Evolutionary conservation across 805 yeast species (phyloP).

Genomic region (Pichia cabralensis): DNA sequence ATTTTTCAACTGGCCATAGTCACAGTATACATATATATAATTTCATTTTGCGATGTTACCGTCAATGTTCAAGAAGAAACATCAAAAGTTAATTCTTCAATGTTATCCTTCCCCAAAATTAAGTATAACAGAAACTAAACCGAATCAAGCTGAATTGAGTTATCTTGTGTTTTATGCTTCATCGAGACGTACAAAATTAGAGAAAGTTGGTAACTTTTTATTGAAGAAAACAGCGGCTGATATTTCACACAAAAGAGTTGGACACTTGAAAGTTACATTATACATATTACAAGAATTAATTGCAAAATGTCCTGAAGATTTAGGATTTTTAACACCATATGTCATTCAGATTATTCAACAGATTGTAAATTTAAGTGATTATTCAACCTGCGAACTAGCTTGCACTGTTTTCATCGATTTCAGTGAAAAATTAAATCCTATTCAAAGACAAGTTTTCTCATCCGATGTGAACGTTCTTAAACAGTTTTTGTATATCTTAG

Average conservation of each 20-base stretch:
- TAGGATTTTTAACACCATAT: conserved; percentile 70
- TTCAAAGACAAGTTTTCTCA: conserved; percentile 28
- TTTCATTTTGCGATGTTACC: conserved; percentile 5
- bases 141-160: conserved; percentile 86
- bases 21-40: too few species aligned
- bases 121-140: conserved; percentile 60
- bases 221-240: conserved; percentile 54
- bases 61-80: conserved; percentile 48
- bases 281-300: conserved; percentile 61
- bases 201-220: conserved; percentile 70
- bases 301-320: conserved; percentile 67
- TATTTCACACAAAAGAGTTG: conserved; percentile 50
- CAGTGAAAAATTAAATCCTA: conserved; percentile 18
- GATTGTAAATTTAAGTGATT: conserved; percentile 48
- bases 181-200: conserved; percentile 78
- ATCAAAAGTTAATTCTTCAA: conserved; percentile 79
- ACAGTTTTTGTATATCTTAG: conserved; percentile 26
- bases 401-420: conserved; percentile 26
- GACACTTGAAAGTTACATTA: conserved; percentile 77
- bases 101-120: conserved; percentile 83
- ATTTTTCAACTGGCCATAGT: too few species aligned
- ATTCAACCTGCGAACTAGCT: conserved; percentile 42
- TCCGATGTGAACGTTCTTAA: conserved; percentile 37
- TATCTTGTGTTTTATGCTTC: conserved; percentile 84
- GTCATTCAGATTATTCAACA: conserved; percentile 49